phyloP scores from a whole-genome alignment of 2,329 filamentous ascomycete genomes.

The Claviceps pusilla region DNA sequence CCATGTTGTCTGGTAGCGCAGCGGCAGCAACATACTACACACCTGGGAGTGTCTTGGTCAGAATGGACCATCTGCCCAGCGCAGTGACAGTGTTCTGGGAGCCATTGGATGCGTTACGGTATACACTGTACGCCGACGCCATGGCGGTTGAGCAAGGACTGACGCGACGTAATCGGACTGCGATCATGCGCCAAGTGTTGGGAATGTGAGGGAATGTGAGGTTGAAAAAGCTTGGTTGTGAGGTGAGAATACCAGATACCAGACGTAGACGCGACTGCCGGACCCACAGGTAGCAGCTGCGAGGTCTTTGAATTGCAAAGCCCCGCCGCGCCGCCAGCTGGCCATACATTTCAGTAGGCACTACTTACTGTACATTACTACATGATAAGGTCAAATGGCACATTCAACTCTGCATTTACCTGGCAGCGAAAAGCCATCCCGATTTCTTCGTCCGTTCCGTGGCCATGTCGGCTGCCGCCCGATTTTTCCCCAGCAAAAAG shows the following conservation, averaged over 20 bases:
- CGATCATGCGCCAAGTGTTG: constrained; percentile 12
- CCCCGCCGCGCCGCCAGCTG: background rate
- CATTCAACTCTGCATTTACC: too few species aligned
- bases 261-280: background rate
- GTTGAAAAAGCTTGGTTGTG: background rate
- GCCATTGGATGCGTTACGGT: constrained; percentile 19
- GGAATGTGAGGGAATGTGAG: background rate
- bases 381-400: too few species aligned
- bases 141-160: constrained; percentile 19
- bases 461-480: constrained; percentile 21
- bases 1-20: background rate
- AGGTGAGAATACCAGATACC: too few species aligned
- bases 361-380: too few species aligned
- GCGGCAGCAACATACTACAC: constrained; percentile 10
- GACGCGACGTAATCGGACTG: constrained; percentile 11
- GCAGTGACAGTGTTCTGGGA: constrained; percentile 49
- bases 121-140: constrained; percentile 24
- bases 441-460: background rate
- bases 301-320: too few species aligned
- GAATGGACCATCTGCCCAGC: constrained; percentile 70
- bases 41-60: constrained; percentile 58
- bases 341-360: too few species aligned
- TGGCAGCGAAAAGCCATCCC: background rate
- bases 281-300: background rate
- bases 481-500: constrained; percentile 32